Percentiles rank a stretch among this genome's conserved stretches.
Evolutionary conservation across 306 rosid species (phyloP).

Genomic region (Fragaria iinumae): DNA sequence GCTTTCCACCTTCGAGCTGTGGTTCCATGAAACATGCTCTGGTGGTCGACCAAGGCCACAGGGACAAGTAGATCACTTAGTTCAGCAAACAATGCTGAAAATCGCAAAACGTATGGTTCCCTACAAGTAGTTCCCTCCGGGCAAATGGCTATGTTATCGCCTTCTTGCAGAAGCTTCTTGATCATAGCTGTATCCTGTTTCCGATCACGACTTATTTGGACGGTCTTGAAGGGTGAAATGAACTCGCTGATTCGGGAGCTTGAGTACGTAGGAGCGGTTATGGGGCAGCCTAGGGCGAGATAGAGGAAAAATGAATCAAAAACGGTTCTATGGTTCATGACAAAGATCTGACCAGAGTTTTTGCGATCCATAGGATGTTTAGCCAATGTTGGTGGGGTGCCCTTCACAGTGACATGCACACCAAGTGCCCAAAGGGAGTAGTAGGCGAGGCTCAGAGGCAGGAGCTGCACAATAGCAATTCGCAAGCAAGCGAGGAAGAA

Average conservation of each 20-base stretch:
- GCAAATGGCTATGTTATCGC: constrained; percentile 61
- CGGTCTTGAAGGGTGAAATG: constrained; percentile 70
- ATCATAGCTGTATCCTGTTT: constrained; percentile 64
- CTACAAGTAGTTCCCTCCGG: constrained; percentile 88
- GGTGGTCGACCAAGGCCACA: constrained; percentile 66
- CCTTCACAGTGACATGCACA: constrained; percentile 57
- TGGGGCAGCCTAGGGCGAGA: constrained; percentile 59
- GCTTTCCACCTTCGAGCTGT: constrained; percentile 84
- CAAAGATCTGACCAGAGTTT: constrained; percentile 13
- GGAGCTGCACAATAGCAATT: constrained; percentile 40
- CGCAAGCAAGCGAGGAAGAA: constrained; percentile 61
- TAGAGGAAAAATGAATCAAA: constrained; percentile 83
- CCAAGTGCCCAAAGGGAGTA: constrained; percentile 66
- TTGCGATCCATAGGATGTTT: constrained; percentile 39
- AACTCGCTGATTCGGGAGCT: constrained; percentile 65
- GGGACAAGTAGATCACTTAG: constrained; percentile 71
- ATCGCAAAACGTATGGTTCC: constrained; percentile 69
- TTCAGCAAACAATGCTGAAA: constrained; percentile 69
- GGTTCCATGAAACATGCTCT: constrained; percentile 87
- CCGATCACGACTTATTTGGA: constrained; percentile 55
- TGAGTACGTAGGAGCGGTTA: constrained; percentile 72
- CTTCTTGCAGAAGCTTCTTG: constrained; percentile 54
- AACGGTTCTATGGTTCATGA: constrained; percentile 27
- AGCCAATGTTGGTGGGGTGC: constrained; percentile 55
- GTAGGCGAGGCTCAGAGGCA: constrained; percentile 65